Base-by-base conservation (phyloP, 1,284 basidiomycete genomes). In the Puccinia sorghi region DNA sequence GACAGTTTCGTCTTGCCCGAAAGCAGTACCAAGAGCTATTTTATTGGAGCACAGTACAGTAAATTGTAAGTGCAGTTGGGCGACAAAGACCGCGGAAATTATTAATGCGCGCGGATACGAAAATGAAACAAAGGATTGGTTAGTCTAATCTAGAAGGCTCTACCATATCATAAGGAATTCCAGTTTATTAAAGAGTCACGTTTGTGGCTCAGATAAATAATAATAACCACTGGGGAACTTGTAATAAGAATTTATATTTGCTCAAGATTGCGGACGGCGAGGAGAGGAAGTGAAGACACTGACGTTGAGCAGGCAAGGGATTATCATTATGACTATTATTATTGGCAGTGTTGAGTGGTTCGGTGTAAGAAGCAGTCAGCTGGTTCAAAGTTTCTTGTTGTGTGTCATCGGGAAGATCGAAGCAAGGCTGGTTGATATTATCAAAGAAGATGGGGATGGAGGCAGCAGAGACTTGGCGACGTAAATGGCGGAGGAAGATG, bases 401-500 rank as follows among this genome's bases (percentile, higher is more conserved):
- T n/a, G n/a, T n/a, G 27, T 61, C 61, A 46, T 66, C 61, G 12
- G 25, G 15, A 52, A 37, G 17, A 37, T 13, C 43, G 17, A 39
- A 25, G 22, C 22, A n/a, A 32, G 52, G 64, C 17, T 48, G 69
- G n/a, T 20, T 37, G n/a, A 71, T 69, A 32, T 59, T 59, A 17
- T 56, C 64, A 59, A 77, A 77, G 52, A 77, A 77, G 39, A 77
- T 77, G 11, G 74, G 74, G 11, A 77, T 77, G 4, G 74, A 77
- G 22, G 41, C 64, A 25, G 52, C 64, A n/a, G 74, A 77, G 52
- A 67, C 63, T 17, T 66, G 37, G 17, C 74, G 74, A 5, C 48
- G 54, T n/a, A 69, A 54, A 37, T 43, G 52, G 13, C 64, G 27
- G 17, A 69, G 39, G 11, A 52, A 41, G 22, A 67, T 56, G n/a